Percentiles rank a stretch among this genome's conserved stretches.
Conservation (phyloP, 2,329 filamentous ascomycete species). For the Trichophyton simii region DNA sequence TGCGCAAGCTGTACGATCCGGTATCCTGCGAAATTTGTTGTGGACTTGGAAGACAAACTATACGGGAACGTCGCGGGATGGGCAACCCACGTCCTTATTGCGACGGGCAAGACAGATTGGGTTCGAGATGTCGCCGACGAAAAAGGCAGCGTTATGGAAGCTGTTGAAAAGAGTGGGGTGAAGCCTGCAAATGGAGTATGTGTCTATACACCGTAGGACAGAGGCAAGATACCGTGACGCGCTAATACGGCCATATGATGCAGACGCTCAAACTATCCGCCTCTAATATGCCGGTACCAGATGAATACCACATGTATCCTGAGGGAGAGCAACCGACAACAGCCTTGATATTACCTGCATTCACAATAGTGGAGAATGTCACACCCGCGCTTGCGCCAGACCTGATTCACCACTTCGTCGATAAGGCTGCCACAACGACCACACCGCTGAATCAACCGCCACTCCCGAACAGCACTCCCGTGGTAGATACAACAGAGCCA, state of each 20-base stretch:
- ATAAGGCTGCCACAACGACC: conserved; percentile 59
- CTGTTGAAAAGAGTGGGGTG: conserved; percentile 42
- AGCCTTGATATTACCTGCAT: conserved; percentile 72
- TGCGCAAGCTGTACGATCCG: conserved; percentile 68
- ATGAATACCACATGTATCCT: conserved; percentile 46
- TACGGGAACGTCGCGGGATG: conserved; percentile 80
- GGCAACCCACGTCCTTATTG: conserved; percentile 80
- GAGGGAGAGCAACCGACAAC: conserved; percentile 55
- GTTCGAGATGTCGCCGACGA: conserved; percentile 79
- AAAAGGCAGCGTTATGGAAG: conserved; percentile 72
- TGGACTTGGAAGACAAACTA: conserved; percentile 65
- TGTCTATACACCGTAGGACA: neutral
- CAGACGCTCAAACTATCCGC: conserved; percentile 82
- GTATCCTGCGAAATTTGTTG: conserved; percentile 60
- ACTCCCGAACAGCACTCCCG: neutral
- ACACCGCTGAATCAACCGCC: conserved; percentile 40
- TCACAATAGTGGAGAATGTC: conserved; percentile 71
- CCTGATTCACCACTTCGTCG: conserved; percentile 58
- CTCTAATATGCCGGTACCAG: conserved; percentile 74
- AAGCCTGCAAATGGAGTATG: conserved; percentile 33
- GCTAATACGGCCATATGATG: neutral
- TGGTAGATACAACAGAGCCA: neutral
- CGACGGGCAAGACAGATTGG: conserved; percentile 95
- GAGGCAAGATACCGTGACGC: too few relatives aligned
- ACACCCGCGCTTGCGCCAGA: conserved; percentile 60